phyloP scores from a whole-genome alignment of 129 eudicot species.

The Flaveria sonorensis region DNA sequence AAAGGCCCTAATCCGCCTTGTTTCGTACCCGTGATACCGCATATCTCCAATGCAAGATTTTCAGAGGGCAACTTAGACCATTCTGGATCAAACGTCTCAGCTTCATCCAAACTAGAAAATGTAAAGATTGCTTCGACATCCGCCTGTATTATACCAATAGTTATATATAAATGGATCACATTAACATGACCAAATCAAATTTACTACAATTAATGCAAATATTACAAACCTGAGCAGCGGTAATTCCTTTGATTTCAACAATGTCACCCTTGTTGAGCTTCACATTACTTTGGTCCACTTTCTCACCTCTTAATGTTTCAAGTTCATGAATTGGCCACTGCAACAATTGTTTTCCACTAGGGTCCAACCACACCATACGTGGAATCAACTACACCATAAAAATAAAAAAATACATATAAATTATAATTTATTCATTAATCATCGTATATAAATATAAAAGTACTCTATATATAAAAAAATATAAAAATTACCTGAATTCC shows the following conservation, averaged over 20 bases:
- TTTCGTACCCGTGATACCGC: slow-evolving; percentile 36
- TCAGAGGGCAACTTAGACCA: slow-evolving; percentile 43
- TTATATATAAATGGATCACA: slow-evolving; percentile 17
- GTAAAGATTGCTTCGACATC: slow-evolving; percentile 62
- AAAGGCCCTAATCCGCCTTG: slow-evolving; percentile 49
- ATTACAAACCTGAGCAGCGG: slow-evolving; percentile 54
- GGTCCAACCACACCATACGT: slow-evolving; percentile 52
- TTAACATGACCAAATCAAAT: background rate
- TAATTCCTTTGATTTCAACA: slow-evolving; percentile 56
- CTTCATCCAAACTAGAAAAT: slow-evolving; percentile 48
- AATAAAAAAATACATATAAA: background rate
- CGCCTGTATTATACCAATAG: slow-evolving; percentile 45
- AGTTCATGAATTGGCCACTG: slow-evolving; percentile 68
- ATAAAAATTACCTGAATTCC: slow-evolving; percentile 43
- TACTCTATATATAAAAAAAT: background rate
- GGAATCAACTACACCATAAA: slow-evolving; percentile 48
- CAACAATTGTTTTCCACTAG: slow-evolving; percentile 54
- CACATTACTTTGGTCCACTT: slow-evolving; percentile 25
- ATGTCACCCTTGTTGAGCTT: slow-evolving; percentile 43
- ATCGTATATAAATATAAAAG: background rate
- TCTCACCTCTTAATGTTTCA: slow-evolving; percentile 42
- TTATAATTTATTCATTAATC: background rate
- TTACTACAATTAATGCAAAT: background rate
- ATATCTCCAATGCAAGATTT: slow-evolving; percentile 36
- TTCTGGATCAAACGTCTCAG: slow-evolving; percentile 50